phyloP scores from a whole-genome alignment of 1,284 basidiomycete genomes.

The Heterobasidion parviporum region DNA sequence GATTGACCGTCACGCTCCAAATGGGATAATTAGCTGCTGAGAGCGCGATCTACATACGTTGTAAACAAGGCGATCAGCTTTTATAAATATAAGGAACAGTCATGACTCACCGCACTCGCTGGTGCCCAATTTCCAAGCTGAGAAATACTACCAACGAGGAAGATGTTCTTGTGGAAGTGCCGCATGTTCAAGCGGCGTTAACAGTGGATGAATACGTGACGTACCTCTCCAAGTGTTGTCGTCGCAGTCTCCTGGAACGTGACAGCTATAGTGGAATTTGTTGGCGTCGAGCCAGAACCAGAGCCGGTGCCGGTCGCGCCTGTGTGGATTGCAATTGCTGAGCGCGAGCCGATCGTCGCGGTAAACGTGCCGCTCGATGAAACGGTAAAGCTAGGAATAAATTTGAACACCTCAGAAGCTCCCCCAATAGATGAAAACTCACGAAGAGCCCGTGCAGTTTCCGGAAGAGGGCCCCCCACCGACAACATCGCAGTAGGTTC shows the following conservation, averaged over 20 bases:
- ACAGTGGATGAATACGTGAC: conserved; percentile 5
- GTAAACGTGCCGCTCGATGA: conserved; percentile 39
- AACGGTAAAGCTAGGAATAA: conserved; percentile 35
- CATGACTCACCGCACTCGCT: conserved; percentile 30
- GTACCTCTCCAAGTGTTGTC: conserved; percentile 48
- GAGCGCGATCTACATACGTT: conserved; percentile 35
- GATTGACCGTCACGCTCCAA: conserved; percentile 41
- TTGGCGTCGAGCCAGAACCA: conserved; percentile 3
- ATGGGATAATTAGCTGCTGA: conserved; percentile 46
- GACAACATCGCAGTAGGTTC: conserved; percentile 59
- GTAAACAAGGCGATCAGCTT: background rate
- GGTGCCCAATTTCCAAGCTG: conserved; percentile 46
- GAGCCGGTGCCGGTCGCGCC: conserved; percentile 23
- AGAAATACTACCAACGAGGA: conserved; percentile 46
- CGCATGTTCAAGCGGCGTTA: background rate
- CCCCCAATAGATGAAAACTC: conserved; percentile 13
- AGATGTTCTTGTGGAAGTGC: conserved; percentile 38
- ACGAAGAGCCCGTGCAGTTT: conserved; percentile 44
- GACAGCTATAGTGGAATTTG: conserved; percentile 27
- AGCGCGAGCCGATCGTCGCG: conserved; percentile 42
- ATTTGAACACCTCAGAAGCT: background rate
- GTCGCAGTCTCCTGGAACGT: conserved; percentile 46
- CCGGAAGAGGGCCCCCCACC: conserved; percentile 32
- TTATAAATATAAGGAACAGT: background rate
- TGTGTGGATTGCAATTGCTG: conserved; percentile 53